Conservation (phyloP, 2,329 filamentous ascomycete species). For the Lachnellula hyalina region DNA sequence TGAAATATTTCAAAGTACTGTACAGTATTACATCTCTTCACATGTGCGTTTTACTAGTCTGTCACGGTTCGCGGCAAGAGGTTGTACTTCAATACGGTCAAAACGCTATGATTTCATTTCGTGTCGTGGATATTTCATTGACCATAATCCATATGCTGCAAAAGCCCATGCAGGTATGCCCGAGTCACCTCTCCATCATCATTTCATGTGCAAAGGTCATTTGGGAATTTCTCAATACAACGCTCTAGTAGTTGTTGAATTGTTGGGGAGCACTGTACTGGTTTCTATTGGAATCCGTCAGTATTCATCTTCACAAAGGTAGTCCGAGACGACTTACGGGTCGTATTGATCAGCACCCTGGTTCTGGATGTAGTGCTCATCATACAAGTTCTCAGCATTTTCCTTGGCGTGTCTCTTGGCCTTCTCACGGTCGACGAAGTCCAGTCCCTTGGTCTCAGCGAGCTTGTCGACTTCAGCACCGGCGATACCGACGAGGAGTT, state of each 20-base stretch:
- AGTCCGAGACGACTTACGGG: conserved; percentile 41
- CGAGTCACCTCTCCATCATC: neutral
- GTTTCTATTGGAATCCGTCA: conserved; percentile 14
- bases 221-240: neutral
- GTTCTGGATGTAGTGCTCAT: conserved; percentile 51
- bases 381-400: conserved; percentile 55
- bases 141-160: neutral
- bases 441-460: conserved; percentile 63
- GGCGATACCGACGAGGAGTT: conserved; percentile 65
- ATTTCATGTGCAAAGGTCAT: neutral
- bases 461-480: conserved; percentile 73
- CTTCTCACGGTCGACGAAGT: conserved; percentile 51
- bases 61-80: too few relatives aligned
- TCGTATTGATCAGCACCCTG: conserved; percentile 48
- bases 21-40: too few relatives aligned
- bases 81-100: neutral
- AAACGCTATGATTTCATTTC: neutral
- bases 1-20: too few relatives aligned
- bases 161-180: conserved; percentile 9
- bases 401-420: conserved; percentile 54
- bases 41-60: too few relatives aligned
- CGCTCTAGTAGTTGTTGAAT: conserved; percentile 16
- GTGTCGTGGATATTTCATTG: neutral
- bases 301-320: neutral
- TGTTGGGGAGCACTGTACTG: conserved; percentile 31